Evolutionary conservation across 2,329 filamentous ascomycete species (phyloP).

Genomic region (Zymoseptoria pseudotritici): DNA sequence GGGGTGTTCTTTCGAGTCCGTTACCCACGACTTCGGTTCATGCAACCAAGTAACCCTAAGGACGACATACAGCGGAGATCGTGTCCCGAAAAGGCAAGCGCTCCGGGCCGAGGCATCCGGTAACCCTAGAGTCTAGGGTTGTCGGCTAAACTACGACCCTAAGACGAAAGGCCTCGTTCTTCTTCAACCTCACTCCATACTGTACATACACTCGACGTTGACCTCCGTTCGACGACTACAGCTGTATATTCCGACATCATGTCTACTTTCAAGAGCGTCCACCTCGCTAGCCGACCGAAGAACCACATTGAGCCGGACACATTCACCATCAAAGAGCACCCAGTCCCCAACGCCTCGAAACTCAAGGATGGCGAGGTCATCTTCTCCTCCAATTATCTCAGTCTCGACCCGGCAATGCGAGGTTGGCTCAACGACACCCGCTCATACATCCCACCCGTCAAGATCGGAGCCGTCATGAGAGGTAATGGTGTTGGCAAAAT

Average conservation of each 20-base stretch:
- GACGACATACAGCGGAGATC: neutral
- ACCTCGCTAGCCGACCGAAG: slow-evolving; percentile 19
- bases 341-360: slow-evolving; percentile 10
- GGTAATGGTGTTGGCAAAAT: slow-evolving; percentile 33
- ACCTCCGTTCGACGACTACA: no score
- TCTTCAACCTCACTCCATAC: neutral
- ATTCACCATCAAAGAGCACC: slow-evolving; percentile 16
- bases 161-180: neutral
- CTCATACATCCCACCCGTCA: slow-evolving; percentile 41
- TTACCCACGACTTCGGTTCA: no score
- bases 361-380: slow-evolving; percentile 37
- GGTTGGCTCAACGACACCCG: slow-evolving; percentile 43
- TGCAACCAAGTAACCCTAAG: no score
- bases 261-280: slow-evolving; percentile 17
- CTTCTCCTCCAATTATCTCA: slow-evolving; percentile 41
- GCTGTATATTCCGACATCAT: neutral
- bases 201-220: neutral
- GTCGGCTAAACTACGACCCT: neutral
- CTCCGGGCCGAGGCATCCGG: neutral
- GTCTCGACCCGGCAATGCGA: slow-evolving; percentile 48
- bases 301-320: slow-evolving; percentile 19
- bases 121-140: neutral
- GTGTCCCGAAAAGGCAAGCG: neutral
- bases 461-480: slow-evolving; percentile 35
- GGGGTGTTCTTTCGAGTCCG: no score